These are phyloP conservation scores for Sphenostylis stenocarpa DNA, from an alignment of 306 rosid genomes.

Conservation along the genomic window DNA sequence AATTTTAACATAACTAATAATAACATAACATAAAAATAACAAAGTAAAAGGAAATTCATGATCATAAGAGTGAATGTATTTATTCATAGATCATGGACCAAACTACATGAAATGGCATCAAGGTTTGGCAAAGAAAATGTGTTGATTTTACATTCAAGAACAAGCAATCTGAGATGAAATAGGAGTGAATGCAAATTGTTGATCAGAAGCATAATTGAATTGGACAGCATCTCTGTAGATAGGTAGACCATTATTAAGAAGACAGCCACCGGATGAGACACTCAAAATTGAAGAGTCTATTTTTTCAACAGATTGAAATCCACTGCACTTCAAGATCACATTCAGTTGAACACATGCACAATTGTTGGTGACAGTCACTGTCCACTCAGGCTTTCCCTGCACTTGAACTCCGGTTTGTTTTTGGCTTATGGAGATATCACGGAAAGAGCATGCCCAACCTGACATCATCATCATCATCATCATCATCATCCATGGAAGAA, in stretches of 20 bases:
- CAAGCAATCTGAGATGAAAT: conserved; percentile 29
- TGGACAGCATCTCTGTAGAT: neutral
- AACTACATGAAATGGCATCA: no score
- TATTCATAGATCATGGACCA: no score
- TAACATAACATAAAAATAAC: no score
- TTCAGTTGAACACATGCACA: conserved; percentile 34
- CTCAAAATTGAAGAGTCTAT: conserved; percentile 38
- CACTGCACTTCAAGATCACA: conserved; percentile 31
- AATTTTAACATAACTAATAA: no score
- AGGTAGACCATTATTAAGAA: conserved; percentile 37
- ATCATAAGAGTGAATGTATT: no score
- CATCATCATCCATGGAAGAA: neutral
- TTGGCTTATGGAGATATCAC: conserved; percentile 25
- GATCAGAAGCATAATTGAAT: conserved; percentile 32
- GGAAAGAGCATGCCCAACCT: conserved; percentile 37
- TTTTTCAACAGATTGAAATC: conserved; percentile 25
- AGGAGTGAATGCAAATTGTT: neutral
- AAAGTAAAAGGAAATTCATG: no score
- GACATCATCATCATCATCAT: neutral
- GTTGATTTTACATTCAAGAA: conserved; percentile 3
- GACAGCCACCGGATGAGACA: neutral
- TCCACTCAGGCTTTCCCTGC: neutral
- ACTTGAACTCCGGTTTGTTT: conserved; percentile 27
- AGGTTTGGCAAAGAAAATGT: no score
- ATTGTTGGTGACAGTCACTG: conserved; percentile 19